These are phyloP conservation scores for Pyrenopolyporus hunteri DNA, from an alignment of 495 filamentous ascomycete genomes.

Conservation along the genomic window DNA sequence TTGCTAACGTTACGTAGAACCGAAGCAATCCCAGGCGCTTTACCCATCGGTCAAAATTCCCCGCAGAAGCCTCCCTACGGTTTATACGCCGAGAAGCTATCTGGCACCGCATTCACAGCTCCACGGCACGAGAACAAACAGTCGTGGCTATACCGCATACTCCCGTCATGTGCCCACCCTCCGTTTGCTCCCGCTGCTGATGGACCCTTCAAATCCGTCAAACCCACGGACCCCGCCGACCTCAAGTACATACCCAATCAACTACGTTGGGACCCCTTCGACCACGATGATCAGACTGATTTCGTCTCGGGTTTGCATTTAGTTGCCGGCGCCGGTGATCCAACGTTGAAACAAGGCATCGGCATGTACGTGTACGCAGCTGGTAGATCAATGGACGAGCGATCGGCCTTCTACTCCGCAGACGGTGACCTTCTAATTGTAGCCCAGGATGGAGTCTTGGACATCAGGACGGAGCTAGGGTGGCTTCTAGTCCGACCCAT, in stretches of 20 bases:
- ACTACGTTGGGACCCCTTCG: slow-evolving; percentile 90
- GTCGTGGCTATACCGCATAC: slow-evolving; percentile 91
- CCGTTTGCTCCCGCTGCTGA: slow-evolving; percentile 64
- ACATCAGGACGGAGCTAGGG: slow-evolving; percentile 87
- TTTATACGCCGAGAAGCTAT: slow-evolving; percentile 91
- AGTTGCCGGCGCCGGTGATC: slow-evolving; percentile 82
- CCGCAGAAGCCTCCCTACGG: slow-evolving; percentile 86
- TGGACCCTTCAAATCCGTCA: slow-evolving; percentile 28
- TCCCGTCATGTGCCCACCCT: slow-evolving; percentile 82
- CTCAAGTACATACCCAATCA: slow-evolving; percentile 84
- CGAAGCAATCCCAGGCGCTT: slow-evolving; percentile 54
- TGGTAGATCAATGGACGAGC: slow-evolving; percentile 76
- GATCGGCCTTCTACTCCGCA: slow-evolving; percentile 84
- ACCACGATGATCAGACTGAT: slow-evolving; percentile 69
- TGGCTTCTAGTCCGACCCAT: slow-evolving; percentile 82
- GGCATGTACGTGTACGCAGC: slow-evolving; percentile 85
- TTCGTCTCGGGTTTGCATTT: slow-evolving; percentile 80
- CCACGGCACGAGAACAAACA: slow-evolving; percentile 89
- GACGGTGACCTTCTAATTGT: slow-evolving; percentile 91
- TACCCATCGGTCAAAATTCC: slow-evolving; percentile 74
- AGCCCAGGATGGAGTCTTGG: slow-evolving; percentile 79
- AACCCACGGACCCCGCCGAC: slow-evolving; percentile 36
- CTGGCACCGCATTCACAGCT: slow-evolving; percentile 91
- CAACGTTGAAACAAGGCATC: slow-evolving; percentile 78
- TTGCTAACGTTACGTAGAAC: slow-evolving; percentile 41